Percentiles rank a stretch among this genome's conserved stretches.
phyloP scores from a whole-genome alignment of 441 rosid species.

The Erodium texanum region DNA sequence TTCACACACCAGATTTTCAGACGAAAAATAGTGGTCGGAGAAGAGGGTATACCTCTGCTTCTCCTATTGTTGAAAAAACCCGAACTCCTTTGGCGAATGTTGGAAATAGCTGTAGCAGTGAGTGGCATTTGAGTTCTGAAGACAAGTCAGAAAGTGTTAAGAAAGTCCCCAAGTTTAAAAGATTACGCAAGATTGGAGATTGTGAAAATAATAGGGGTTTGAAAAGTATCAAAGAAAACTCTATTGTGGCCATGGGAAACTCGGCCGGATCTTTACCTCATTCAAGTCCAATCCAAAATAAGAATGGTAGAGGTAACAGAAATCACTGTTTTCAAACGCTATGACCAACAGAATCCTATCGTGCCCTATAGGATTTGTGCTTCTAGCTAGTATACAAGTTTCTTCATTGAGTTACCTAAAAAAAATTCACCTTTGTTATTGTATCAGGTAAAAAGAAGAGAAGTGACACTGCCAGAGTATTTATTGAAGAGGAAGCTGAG shows the following conservation, averaged over 20 bases:
- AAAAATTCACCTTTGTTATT: conserved; percentile 14
- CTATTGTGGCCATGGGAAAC: conserved; percentile 22
- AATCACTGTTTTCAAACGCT: background rate
- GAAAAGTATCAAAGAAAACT: conserved; percentile 28
- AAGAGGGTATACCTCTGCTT: conserved; percentile 25
- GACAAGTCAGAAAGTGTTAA: conserved; percentile 36
- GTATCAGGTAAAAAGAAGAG: conserved; percentile 50
- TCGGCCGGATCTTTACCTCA: conserved; percentile 24
- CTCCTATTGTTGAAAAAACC: conserved; percentile 32
- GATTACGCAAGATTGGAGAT: conserved; percentile 69
- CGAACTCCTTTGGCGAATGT: conserved; percentile 32
- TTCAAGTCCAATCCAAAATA: conserved; percentile 23
- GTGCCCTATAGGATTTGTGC: background rate
- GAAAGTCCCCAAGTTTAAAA: conserved; percentile 47
- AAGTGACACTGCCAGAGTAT: conserved; percentile 30
- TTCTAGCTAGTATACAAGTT: conserved; percentile 5
- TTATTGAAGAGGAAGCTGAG: conserved; percentile 91
- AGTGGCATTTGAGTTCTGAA: conserved; percentile 60
- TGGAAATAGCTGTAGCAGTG: conserved; percentile 39
- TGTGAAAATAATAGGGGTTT: conserved; percentile 17
- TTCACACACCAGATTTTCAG: conserved; percentile 25
- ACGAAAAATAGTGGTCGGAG: conserved; percentile 19
- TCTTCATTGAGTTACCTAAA: conserved; percentile 12
- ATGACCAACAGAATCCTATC: background rate
- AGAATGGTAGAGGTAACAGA: conserved; percentile 40